phyloP scores from a whole-genome alignment of 2,329 filamentous ascomycete genomes.

The Exophiala oligosperma region DNA sequence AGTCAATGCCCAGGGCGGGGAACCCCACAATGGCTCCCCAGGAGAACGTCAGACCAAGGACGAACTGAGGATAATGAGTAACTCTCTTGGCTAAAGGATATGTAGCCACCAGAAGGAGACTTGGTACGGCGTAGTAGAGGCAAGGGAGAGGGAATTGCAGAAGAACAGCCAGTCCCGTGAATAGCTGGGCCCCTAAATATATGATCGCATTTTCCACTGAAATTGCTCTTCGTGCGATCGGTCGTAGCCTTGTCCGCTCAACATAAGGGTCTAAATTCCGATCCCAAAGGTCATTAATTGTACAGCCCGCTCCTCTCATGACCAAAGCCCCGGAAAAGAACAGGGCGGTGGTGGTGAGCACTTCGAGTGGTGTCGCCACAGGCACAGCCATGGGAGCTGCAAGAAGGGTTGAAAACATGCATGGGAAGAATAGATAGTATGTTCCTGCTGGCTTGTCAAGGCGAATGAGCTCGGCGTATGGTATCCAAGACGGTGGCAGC shows the following conservation, averaged over 20 bases:
- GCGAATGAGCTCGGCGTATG: constrained; percentile 56
- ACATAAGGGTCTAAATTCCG: constrained; percentile 55
- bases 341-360: constrained; percentile 40
- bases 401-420: constrained; percentile 49
- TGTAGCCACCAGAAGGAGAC: constrained; percentile 44
- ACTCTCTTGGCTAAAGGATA: constrained; percentile 56
- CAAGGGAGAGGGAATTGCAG: constrained; percentile 44
- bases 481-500: constrained; percentile 53
- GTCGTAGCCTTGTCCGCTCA: constrained; percentile 51
- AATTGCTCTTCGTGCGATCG: constrained; percentile 54
- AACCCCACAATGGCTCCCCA: constrained; percentile 53
- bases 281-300: constrained; percentile 59
- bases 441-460: constrained; percentile 54
- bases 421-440: constrained; percentile 56
- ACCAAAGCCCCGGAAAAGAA: constrained; percentile 49
- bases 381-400: constrained; percentile 41
- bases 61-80: constrained; percentile 54
- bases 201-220: constrained; percentile 44
- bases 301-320: constrained; percentile 53
- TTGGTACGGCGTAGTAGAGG: constrained; percentile 46
- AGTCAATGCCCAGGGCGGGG: constrained; percentile 46
- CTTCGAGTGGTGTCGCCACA: constrained; percentile 34
- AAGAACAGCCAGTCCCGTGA: constrained; percentile 43
- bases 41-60: constrained; percentile 53
- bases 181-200: constrained; percentile 46